Conservation (phyloP, 257 asterid genomes). For the Echium plantagineum region DNA sequence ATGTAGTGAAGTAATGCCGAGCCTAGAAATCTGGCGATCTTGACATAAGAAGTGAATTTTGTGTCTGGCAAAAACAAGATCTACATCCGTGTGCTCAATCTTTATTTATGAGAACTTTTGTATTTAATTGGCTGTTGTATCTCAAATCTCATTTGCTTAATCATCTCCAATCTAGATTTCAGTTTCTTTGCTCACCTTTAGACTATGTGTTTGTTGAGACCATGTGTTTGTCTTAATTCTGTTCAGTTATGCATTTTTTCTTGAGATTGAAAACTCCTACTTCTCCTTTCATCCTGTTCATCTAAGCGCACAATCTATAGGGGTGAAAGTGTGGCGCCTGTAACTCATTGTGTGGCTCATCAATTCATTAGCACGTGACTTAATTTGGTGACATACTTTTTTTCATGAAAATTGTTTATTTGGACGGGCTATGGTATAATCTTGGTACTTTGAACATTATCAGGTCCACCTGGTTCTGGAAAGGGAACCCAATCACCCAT, state of each 20-base stretch:
- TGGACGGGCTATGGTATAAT: background rate
- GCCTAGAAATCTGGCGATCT: no score
- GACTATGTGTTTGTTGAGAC: no score
- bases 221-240: no score
- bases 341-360: no score
- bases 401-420: background rate
- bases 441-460: background rate
- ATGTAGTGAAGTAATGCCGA: no score
- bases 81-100: background rate
- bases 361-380: background rate
- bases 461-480: slow-evolving; percentile 97
- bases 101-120: background rate
- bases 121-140: background rate
- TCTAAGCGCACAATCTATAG: background rate
- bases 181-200: background rate
- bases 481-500: slow-evolving; percentile 95
- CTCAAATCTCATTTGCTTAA: background rate
- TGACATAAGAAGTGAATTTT: background rate
- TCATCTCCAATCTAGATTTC: background rate
- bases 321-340: no score
- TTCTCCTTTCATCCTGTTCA: background rate
- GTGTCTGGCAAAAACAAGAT: background rate
- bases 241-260: no score
- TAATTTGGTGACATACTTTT: background rate
- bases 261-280: background rate